Percentiles rank a stretch among this genome's conserved stretches.
Evolutionary conservation across 192 early-diverging fungal species (phyloP).

Genomic region (Spizellomyces sp.): DNA sequence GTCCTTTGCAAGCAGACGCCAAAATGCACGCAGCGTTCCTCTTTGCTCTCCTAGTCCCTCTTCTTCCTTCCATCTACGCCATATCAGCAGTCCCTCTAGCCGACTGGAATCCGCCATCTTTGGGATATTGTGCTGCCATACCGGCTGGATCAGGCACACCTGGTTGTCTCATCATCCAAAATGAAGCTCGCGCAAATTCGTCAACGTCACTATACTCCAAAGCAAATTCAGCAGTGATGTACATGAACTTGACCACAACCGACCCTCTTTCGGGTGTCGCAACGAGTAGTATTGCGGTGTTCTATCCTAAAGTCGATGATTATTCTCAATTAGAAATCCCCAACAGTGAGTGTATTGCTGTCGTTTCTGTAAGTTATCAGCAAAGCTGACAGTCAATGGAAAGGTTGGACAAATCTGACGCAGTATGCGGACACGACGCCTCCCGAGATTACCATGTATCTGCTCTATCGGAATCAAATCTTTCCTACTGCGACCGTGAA

Average conservation of each 20-base stretch:
- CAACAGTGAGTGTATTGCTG: constrained; percentile 14
- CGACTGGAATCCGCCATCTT: constrained; percentile 7
- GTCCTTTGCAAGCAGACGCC: too few relatives aligned
- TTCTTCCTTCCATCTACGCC: not conserved
- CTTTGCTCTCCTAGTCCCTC: constrained; percentile 13
- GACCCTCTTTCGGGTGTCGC: not conserved
- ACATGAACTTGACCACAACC: constrained; percentile 16
- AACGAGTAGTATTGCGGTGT: constrained; percentile 33
- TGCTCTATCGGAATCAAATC: constrained; percentile 29
- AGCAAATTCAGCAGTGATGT: constrained; percentile 16
- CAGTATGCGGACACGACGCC: not conserved
- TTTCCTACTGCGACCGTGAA: constrained; percentile 13
- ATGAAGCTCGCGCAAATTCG: not conserved
- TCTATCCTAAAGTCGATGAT: constrained; percentile 51
- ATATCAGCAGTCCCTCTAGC: constrained; percentile 12
- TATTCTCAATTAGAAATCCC: constrained; percentile 44
- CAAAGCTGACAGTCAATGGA: not conserved
- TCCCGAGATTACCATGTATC: constrained; percentile 30
- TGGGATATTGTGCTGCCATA: constrained; percentile 25
- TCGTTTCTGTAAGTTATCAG: not conserved
- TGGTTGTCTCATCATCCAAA: constrained; percentile 9
- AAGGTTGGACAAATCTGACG: not conserved
- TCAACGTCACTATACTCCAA: not conserved
- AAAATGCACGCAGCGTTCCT: not conserved
- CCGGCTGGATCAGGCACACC: not conserved